Percentiles rank a stretch among this genome's conserved stretches.
Evolutionary conservation across 1,284 basidiomycete species (phyloP).

Genomic region (Polyporus tsugae): DNA sequence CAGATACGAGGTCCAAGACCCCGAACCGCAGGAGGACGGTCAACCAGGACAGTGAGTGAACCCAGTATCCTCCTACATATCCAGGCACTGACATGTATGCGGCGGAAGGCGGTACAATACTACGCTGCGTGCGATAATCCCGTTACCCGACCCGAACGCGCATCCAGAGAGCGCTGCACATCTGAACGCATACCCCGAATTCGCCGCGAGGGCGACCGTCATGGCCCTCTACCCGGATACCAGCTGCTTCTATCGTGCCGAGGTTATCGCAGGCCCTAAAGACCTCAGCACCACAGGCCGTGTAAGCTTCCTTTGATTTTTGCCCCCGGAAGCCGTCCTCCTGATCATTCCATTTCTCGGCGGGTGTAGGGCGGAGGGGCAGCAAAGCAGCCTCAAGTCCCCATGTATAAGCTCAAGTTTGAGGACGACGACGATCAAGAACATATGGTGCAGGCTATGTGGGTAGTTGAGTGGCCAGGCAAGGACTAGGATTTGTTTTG

Average conservation of each 20-base stretch:
- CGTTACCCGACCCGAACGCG: conserved; percentile 76
- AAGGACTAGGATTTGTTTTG: conserved; percentile 24
- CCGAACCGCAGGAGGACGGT: conserved; percentile 80
- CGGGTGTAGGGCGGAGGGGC: conserved; percentile 1
- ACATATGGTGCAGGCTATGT: conserved; percentile 72
- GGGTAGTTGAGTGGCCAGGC: conserved; percentile 80
- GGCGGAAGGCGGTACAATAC: conserved; percentile 69
- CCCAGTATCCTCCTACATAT: conserved; percentile 11
- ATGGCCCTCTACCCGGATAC: conserved; percentile 87
- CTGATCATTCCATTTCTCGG: not conserved
- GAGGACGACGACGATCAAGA: conserved; percentile 86
- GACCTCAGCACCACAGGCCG: conserved; percentile 57
- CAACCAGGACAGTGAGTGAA: conserved; percentile 68
- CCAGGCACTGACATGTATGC: conserved; percentile 9
- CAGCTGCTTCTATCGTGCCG: conserved; percentile 86
- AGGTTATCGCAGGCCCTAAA: conserved; percentile 73
- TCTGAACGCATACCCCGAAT: conserved; percentile 73
- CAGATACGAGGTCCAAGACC: conserved; percentile 85
- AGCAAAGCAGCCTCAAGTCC: conserved; percentile 43
- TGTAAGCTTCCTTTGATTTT: conserved; percentile 42
- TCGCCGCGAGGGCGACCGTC: conserved; percentile 73
- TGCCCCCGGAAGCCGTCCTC: not conserved
- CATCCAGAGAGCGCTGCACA: conserved; percentile 65
- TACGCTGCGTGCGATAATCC: conserved; percentile 73
- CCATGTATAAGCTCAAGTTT: conserved; percentile 79